Base-by-base conservation (phyloP, 192 early-diverging fungal species). In the Coemansia nantahalensis region DNA sequence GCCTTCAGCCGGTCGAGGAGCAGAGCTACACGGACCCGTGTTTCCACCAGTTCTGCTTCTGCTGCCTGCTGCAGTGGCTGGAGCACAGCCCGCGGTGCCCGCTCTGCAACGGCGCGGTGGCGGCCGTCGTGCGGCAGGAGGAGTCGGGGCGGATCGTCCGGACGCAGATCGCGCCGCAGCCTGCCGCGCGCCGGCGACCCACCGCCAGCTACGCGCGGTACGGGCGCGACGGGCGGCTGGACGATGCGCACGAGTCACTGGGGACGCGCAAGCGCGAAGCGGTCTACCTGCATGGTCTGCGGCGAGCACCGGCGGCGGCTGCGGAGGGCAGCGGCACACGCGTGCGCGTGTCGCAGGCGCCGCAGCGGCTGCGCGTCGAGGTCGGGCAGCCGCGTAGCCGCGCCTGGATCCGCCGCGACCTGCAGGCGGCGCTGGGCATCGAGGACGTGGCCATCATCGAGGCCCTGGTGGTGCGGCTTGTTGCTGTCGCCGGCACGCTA, bases 41-140 rank as follows among this genome's bases (percentile, higher is more conserved):
- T 45, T 81, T 56, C 47, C 80, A 81, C 38, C 57, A 58, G 22
- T 81, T 65, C 41, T 81, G 80, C 51, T 56, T 62, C 14, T 1
- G 8, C 9, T 81, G 80, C 31, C 61, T 79, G n/a, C 24, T 56
- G 22, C 72, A 81, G 28, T 81, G 80, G 80, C 36, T 68, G 12
- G 52, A 60, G 28, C 46, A 61, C 8, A 47, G 54, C 18, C 34
- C 56, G 5, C 39, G 52, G 8, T 81, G 80, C 39, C 80, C 80
- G 0, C 43, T 81, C 0, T 81, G 80, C 57, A 81, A 81, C 35
- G 13, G 18, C 4, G 31, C 52, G 4, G n/a, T 26, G 5, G 39
- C 61, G 10, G 35, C 73, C 9, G 28, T 80, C 17, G 50, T 59
- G 35, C 58, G 46, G 5, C 28, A 44, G 8, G 5, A 10, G 8